A percentile compares a stretch with the other conserved stretches of the same genome.
These are phyloP conservation scores for Acrocalymma vagum DNA, from an alignment of 2,329 filamentous ascomycete genomes.

Conservation along the genomic window DNA sequence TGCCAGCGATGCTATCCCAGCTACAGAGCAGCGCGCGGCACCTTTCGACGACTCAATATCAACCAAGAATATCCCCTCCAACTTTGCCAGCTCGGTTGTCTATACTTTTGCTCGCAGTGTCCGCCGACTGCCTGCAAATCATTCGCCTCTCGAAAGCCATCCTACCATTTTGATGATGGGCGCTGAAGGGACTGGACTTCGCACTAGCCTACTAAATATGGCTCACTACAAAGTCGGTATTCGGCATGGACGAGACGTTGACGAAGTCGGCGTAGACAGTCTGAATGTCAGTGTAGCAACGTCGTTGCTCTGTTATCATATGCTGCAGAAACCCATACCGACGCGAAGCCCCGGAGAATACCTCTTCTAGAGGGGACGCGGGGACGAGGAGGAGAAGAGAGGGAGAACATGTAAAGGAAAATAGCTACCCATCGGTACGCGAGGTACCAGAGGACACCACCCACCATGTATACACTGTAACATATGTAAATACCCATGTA, in stretches of 20 bases:
- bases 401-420: neutral
- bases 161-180: conserved; percentile 80
- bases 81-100: conserved; percentile 24
- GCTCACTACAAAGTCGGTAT: conserved; percentile 74
- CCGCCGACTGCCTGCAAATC: conserved; percentile 25
- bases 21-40: conserved; percentile 39
- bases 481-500: conserved; percentile 6
- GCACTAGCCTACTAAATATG: conserved; percentile 52
- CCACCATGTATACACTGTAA: conserved; percentile 17
- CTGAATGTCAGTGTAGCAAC: conserved; percentile 93
- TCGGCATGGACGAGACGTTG: conserved; percentile 55
- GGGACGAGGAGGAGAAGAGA: too few species aligned
- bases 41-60: conserved; percentile 25
- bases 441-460: too few species aligned
- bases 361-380: conserved; percentile 42
- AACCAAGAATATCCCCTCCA: neutral
- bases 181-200: conserved; percentile 40
- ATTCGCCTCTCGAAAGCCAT: conserved; percentile 46
- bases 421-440: too few species aligned
- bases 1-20: conserved; percentile 66
- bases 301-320: conserved; percentile 76
- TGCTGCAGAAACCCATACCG: conserved; percentile 59
- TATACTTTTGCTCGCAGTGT: conserved; percentile 32
- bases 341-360: conserved; percentile 19
- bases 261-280: conserved; percentile 76